Evolutionary conservation across 306 rosid genomes (phyloP), one percentile per base, ranked within the genome.

Genomic region (Cyclanthera cordifolia): DNA sequence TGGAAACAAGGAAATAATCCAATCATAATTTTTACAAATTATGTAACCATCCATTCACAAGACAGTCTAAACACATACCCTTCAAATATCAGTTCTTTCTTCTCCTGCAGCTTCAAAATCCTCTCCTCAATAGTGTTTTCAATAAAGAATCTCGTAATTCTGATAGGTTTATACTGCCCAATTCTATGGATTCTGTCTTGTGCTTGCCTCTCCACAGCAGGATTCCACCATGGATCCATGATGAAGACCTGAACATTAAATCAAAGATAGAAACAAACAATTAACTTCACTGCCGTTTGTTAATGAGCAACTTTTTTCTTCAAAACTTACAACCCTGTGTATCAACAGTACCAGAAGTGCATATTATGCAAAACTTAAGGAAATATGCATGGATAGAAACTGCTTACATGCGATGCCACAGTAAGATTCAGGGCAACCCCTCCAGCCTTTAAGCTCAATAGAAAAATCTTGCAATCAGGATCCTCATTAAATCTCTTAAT

Each of bases 181-280:
- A 92, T 92, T 37, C 98, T 79, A 70, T 93, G 96, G 76, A 89
- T 93, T 79, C 98, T 85, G 76, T 93, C 96, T 78, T 93, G 95
- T 59, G 98, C 91, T 82, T 89, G 96, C 48, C 86, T 87, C 88
- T 93, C 95, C 55, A 93, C 94, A 0, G 96, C 98, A 0, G 98
- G 95, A 80, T 93, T 93, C 98, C 96, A 93, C 98, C 98, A 93
- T 9, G 94, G 98, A 73, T 93, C 96, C 96, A 93, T 93, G 75
- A 93, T 81, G 81, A 93, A 93, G 39, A 93, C 96, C 96, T 91
- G 67, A 15, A 76, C 25, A 15, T 14, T 71, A 30, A 59, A 58
- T 70, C 66, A 72, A 7, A 13, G 27, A 13, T n/a, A n/a, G n/a
- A n/a, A 13, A 34, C 9, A 4, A 76, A 67, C 34, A 32, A 65